Percentiles rank a stretch among this genome's conserved stretches.
Conservation (phyloP, 768 basidiomycete genomes). For the Udeniomyces megalosporus region DNA sequence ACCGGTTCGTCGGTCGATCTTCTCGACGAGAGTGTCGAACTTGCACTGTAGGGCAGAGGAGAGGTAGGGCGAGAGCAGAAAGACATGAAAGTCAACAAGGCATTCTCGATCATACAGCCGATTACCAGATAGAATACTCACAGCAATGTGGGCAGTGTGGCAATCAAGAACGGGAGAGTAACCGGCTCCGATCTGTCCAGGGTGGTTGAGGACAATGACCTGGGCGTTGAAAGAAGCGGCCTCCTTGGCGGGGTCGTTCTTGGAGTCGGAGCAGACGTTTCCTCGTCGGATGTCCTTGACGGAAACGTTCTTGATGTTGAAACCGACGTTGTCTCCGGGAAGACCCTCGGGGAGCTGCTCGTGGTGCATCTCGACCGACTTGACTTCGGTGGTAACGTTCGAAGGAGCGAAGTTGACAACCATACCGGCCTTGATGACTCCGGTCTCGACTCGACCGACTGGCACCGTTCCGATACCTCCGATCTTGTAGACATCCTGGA, state of each 20-base stretch:
- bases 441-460: constrained; percentile 99
- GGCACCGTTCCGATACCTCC: constrained; percentile 99
- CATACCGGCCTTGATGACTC: constrained; percentile 99
- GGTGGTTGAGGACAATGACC: constrained; percentile 99
- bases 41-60: constrained; percentile 43
- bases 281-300: constrained; percentile 99
- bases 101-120: no score
- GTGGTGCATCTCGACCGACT: constrained; percentile 85
- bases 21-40: constrained; percentile 95
- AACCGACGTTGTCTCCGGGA: constrained; percentile 89
- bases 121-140: no score
- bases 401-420: constrained; percentile 39
- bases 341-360: constrained; percentile 72
- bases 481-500: constrained; percentile 99
- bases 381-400: constrained; percentile 99
- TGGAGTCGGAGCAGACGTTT: constrained; percentile 97
- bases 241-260: constrained; percentile 99
- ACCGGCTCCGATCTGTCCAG: constrained; percentile 97
- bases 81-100: no score
- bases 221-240: constrained; percentile 96
- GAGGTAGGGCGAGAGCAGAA: no score
- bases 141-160: constrained; percentile 51
- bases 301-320: constrained; percentile 43
- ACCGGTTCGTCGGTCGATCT: constrained; percentile 97
- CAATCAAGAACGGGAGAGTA: constrained; percentile 99